These are phyloP conservation scores for Tephrocybe sp. DNA, from an alignment of 768 basidiomycete genomes.

Conservation along the genomic window DNA sequence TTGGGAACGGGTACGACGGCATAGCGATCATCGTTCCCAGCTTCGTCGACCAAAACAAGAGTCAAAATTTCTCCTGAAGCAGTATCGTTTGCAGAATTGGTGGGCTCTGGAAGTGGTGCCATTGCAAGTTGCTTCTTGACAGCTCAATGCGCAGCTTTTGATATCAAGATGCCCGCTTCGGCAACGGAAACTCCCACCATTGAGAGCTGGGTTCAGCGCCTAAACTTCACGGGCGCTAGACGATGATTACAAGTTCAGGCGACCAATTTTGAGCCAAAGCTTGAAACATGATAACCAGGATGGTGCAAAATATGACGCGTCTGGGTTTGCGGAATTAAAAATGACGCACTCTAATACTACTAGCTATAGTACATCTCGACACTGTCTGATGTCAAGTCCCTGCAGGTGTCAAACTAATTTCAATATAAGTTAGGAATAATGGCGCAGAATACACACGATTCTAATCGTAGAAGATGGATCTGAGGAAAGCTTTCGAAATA, in stretches of 20 bases:
- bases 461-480: constrained; percentile 8
- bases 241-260: too few species aligned
- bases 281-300: too few species aligned
- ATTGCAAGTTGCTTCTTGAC: too few species aligned
- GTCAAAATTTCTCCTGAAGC: constrained; percentile 1
- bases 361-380: background rate
- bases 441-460: constrained; percentile 15
- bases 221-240: too few species aligned
- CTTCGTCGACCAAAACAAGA: constrained; percentile 2
- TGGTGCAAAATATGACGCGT: too few species aligned
- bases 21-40: constrained; percentile 2
- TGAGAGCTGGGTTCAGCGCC: too few species aligned
- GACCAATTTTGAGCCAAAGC: too few species aligned
- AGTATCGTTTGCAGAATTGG: background rate
- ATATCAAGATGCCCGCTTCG: too few species aligned
- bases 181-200: too few species aligned
- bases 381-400: constrained; percentile 1
- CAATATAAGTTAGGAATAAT: constrained; percentile 11
- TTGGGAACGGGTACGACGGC: constrained; percentile 15
- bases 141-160: too few species aligned
- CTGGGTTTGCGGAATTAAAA: too few species aligned
- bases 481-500: constrained; percentile 3
- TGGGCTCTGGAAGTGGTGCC: background rate
- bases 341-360: background rate
- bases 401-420: constrained; percentile 1